phyloP scores from a whole-genome alignment of 768 basidiomycete species.

The Trametes maxima region DNA sequence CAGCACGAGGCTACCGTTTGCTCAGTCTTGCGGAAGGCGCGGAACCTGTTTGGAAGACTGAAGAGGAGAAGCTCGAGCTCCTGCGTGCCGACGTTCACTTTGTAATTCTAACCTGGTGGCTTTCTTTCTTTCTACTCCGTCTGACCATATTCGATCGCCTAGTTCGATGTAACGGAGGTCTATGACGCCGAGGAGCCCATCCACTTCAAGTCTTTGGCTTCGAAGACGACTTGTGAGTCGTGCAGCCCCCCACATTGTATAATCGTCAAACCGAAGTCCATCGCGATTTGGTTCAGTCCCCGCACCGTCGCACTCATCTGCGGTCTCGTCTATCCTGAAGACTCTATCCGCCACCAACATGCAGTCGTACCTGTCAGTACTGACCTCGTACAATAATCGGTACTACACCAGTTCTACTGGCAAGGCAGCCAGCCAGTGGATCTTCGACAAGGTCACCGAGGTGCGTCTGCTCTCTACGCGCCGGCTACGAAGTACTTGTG shows the following conservation, averaged over 20 bases:
- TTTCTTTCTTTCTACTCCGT: neutral
- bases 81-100: constrained; percentile 10
- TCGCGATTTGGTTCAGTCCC: constrained; percentile 18
- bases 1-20: constrained; percentile 7
- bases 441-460: constrained; percentile 13
- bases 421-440: constrained; percentile 8
- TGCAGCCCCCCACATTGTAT: no score
- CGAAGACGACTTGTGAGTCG: neutral
- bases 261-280: neutral
- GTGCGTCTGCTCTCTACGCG: neutral
- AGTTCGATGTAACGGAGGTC: constrained; percentile 20
- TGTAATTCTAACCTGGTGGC: neutral
- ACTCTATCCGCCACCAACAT: constrained; percentile 68
- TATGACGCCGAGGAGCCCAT: constrained; percentile 6
- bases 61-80: constrained; percentile 16
- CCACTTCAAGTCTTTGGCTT: neutral
- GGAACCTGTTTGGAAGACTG: constrained; percentile 16
- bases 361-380: constrained; percentile 50
- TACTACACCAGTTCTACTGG: constrained; percentile 21
- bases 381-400: constrained; percentile 17
- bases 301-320: constrained; percentile 11
- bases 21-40: constrained; percentile 7
- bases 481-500: neutral
- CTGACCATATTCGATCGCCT: neutral
- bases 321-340: constrained; percentile 60